Percentiles rank a stretch among this genome's conserved stretches.
Evolutionary conservation across 768 basidiomycete species (phyloP).

Genomic region (Tricholoma saponaceum): DNA sequence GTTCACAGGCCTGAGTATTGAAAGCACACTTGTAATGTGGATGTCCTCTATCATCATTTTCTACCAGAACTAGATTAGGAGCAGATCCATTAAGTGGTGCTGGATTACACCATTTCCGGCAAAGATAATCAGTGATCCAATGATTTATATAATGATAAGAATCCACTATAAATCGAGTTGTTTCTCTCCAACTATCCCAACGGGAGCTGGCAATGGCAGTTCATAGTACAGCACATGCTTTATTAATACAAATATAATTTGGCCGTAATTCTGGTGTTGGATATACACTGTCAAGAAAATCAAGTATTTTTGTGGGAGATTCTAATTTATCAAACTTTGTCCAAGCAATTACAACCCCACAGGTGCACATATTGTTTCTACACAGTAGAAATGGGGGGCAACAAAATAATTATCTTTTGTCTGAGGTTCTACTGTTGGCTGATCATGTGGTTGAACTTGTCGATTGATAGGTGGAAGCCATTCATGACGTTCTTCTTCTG

Average conservation of each 20-base stretch:
- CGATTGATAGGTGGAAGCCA: no score
- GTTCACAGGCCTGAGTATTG: conserved; percentile 1
- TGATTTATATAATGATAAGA: not conserved
- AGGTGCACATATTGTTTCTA: conserved; percentile 12
- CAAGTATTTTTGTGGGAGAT: conserved; percentile 15
- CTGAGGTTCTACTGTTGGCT: not conserved
- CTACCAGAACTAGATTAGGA: not conserved
- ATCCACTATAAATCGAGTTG: not conserved
- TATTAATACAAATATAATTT: not conserved
- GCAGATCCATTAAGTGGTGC: not conserved
- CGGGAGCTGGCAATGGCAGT: not conserved
- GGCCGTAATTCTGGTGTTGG: not conserved
- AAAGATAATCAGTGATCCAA: not conserved
- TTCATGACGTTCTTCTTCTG: no score
- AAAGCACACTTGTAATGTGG: not conserved
- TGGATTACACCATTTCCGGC: not conserved
- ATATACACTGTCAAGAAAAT: conserved; percentile 8
- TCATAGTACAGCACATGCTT: not conserved
- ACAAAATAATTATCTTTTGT: not conserved
- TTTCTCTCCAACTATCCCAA: not conserved
- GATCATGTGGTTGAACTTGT: not conserved
- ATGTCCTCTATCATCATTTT: not conserved
- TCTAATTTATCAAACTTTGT: conserved; percentile 12
- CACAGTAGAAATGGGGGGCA: conserved; percentile 7
- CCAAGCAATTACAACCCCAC: conserved; percentile 14